A percentile compares a stretch with the other conserved stretches of the same genome.
These are phyloP conservation scores for Lasiosphaeria miniovina DNA, from an alignment of 495 filamentous ascomycete genomes.

Conservation along the genomic window DNA sequence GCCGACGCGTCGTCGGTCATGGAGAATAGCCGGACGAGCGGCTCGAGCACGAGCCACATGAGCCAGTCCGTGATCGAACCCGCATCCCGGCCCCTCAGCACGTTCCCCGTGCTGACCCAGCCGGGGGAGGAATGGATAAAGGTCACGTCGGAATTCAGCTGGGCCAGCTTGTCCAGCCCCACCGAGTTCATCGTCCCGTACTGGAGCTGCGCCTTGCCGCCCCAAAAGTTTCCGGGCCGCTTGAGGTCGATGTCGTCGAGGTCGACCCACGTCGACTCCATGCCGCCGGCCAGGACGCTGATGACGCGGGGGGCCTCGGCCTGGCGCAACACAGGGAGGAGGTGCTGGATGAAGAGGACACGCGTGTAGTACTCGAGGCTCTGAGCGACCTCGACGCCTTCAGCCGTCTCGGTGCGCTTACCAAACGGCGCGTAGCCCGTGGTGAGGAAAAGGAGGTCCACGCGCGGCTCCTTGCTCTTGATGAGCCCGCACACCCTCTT, in stretches of 20 bases:
- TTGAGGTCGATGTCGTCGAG: constrained; percentile 36
- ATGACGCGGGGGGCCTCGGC: constrained; percentile 31
- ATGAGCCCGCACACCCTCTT: constrained; percentile 33
- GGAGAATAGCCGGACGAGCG: constrained; percentile 16
- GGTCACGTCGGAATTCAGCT: constrained; percentile 31
- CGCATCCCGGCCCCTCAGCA: constrained; percentile 25
- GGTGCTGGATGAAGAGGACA: constrained; percentile 28
- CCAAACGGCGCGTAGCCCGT: constrained; percentile 38
- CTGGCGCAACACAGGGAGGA: constrained; percentile 30
- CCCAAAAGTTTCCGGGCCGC: constrained; percentile 30
- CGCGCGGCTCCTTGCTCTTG: constrained; percentile 24
- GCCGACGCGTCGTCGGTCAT: constrained; percentile 28
- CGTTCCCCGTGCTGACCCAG: constrained; percentile 36
- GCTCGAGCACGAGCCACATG: constrained; percentile 24
- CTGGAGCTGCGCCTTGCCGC: constrained; percentile 17
- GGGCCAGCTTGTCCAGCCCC: constrained; percentile 27
- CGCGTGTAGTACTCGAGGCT: constrained; percentile 38
- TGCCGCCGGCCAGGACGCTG: constrained; percentile 31
- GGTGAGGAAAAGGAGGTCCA: constrained; percentile 39
- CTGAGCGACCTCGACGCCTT: constrained; percentile 28
- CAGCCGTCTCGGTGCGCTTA: constrained; percentile 27
- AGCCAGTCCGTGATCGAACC: constrained; percentile 24
- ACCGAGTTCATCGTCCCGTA: constrained; percentile 20
- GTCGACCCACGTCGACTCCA: constrained; percentile 25
- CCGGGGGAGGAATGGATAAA: constrained; percentile 41